Percentiles rank a stretch among this genome's conserved stretches.
Conservation (phyloP, 2,329 filamentous ascomycete species). For the Fusarium udum region DNA sequence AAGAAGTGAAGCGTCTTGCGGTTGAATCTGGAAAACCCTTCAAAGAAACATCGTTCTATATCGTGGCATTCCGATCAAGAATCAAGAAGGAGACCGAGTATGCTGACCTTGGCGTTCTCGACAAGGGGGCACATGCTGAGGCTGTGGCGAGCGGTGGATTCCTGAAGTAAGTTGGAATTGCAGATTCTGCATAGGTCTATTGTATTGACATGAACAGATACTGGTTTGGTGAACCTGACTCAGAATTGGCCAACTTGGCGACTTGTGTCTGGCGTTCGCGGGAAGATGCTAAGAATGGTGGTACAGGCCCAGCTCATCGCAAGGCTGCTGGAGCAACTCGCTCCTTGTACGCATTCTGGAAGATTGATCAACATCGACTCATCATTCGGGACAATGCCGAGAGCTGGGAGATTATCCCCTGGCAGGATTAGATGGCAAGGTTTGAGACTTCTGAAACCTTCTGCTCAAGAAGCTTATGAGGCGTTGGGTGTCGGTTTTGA, state of each 20-base stretch:
- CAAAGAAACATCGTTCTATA: conserved; percentile 76
- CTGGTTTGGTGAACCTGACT: conserved; percentile 84
- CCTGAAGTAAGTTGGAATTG: conserved; percentile 68
- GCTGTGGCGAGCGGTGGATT: conserved; percentile 82
- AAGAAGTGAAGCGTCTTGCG: conserved; percentile 63
- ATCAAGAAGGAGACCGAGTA: conserved; percentile 74
- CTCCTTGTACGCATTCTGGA: conserved; percentile 72
- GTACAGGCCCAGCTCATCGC: conserved; percentile 66
- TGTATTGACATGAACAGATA: conserved; percentile 63
- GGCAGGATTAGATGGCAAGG: conserved; percentile 51
- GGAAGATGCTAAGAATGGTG: conserved; percentile 68
- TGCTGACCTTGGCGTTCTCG: conserved; percentile 74
- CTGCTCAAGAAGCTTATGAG: neutral
- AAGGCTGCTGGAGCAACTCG: conserved; percentile 73
- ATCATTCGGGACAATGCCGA: conserved; percentile 71
- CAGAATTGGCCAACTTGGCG: conserved; percentile 78
- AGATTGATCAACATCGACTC: conserved; percentile 75
- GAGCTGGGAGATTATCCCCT: conserved; percentile 71
- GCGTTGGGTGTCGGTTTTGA: neutral
- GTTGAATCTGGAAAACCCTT: conserved; percentile 59
- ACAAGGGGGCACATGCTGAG: conserved; percentile 82
- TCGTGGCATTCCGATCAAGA: conserved; percentile 83
- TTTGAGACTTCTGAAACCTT: neutral
- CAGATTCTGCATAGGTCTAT: neutral
- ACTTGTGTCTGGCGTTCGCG: conserved; percentile 76